phyloP scores from a whole-genome alignment of 495 filamentous ascomycete genomes.

The Tuber aestivum region DNA sequence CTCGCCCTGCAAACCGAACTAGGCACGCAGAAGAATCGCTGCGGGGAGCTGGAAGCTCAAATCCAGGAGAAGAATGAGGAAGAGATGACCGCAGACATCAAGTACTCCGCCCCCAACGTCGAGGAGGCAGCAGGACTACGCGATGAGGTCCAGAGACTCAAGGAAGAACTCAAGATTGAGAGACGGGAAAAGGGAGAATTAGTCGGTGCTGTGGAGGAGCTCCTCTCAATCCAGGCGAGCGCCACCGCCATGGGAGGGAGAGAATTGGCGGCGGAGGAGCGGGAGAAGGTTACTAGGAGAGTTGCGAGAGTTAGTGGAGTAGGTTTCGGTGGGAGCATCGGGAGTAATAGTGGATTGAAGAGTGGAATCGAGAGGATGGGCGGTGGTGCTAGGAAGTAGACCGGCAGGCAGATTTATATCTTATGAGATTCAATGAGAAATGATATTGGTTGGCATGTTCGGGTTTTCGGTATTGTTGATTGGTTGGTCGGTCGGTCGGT shows the following conservation, averaged over 20 bases:
- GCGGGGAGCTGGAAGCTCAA: conserved; percentile 62
- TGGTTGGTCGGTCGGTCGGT: background rate
- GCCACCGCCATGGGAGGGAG: conserved; percentile 14
- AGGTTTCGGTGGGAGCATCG: conserved; percentile 27
- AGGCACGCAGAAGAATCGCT: conserved; percentile 60
- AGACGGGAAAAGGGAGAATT: conserved; percentile 88
- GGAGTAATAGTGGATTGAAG: conserved; percentile 26
- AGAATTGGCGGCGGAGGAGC: conserved; percentile 23
- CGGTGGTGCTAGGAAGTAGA: conserved; percentile 14
- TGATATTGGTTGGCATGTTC: background rate
- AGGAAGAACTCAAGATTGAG: conserved; percentile 66
- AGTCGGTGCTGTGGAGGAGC: conserved; percentile 84
- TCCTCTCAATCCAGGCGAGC: conserved; percentile 56
- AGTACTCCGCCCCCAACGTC: conserved; percentile 9
- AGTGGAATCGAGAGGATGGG: conserved; percentile 35
- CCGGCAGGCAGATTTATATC: background rate
- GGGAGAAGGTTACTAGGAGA: conserved; percentile 32
- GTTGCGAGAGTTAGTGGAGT: conserved; percentile 29
- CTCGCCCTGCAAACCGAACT: conserved; percentile 66
- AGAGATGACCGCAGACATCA: conserved; percentile 48
- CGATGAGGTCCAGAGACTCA: conserved; percentile 60
- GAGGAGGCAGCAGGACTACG: conserved; percentile 65
- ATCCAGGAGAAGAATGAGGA: conserved; percentile 53
- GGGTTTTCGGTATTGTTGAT: background rate
- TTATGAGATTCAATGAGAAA: background rate